These are phyloP conservation scores for Clavispora phyllophila DNA, from an alignment of 805 yeast species.

Conservation along the genomic window DNA sequence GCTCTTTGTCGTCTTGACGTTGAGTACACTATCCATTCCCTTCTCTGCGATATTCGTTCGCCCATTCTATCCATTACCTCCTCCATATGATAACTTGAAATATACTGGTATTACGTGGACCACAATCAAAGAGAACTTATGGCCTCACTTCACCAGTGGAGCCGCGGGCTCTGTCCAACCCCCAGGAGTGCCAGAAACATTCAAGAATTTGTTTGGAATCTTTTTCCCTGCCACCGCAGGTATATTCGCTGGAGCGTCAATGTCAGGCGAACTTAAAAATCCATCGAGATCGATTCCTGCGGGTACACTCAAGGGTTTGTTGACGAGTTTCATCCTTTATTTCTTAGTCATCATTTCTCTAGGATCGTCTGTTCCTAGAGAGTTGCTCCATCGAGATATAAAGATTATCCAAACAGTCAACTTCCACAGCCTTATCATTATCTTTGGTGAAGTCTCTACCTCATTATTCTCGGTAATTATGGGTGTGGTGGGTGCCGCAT, in stretches of 20 bases:
- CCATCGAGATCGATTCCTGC: constrained; percentile 89
- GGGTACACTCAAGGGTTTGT: constrained; percentile 86
- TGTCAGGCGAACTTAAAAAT: constrained; percentile 87
- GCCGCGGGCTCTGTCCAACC: constrained; percentile 84
- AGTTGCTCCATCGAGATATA: constrained; percentile 68
- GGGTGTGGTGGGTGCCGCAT: constrained; percentile 94
- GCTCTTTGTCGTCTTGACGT: constrained; percentile 58
- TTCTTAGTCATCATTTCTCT: constrained; percentile 74
- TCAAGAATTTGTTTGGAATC: constrained; percentile 84
- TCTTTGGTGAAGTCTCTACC: constrained; percentile 89
- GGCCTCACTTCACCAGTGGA: constrained; percentile 78
- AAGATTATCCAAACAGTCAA: constrained; percentile 83
- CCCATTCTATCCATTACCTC: constrained; percentile 50
- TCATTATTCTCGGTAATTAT: constrained; percentile 89
- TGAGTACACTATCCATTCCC: constrained; percentile 80
- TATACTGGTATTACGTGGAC: constrained; percentile 75
- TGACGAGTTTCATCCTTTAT: constrained; percentile 73
- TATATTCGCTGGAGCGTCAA: constrained; percentile 95
- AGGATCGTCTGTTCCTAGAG: constrained; percentile 78
- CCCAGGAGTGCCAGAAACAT: constrained; percentile 54
- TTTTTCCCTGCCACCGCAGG: constrained; percentile 99
- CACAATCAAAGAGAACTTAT: constrained; percentile 60
- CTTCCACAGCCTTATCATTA: constrained; percentile 58
- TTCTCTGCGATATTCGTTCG: constrained; percentile 60
- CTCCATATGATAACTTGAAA: constrained; percentile 38